These are phyloP conservation scores for Cyberlindnera mycetangii DNA, from an alignment of 805 yeast genomes.

Conservation along the genomic window DNA sequence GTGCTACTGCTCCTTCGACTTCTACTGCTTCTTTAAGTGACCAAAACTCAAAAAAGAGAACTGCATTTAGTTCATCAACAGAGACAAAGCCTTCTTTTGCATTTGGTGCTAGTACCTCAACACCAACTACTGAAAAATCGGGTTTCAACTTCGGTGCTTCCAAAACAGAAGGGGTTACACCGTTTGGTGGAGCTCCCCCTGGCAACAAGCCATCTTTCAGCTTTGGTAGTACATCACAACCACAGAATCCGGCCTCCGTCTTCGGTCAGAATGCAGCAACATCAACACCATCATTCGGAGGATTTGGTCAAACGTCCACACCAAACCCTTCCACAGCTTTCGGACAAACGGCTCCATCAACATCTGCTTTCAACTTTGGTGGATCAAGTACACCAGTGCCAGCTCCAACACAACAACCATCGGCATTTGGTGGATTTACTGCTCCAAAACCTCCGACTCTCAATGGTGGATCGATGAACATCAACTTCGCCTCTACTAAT, in stretches of 20 bases:
- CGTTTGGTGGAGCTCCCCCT: slow-evolving; percentile 1
- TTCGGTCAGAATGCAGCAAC: slow-evolving; percentile 18
- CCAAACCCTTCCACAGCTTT: slow-evolving; percentile 14
- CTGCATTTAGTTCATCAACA: neutral
- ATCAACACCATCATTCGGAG: slow-evolving; percentile 11
- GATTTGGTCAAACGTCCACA: slow-evolving; percentile 16
- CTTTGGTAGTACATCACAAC: slow-evolving; percentile 22
- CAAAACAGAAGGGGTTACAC: slow-evolving; percentile 4
- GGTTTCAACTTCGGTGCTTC: slow-evolving; percentile 22
- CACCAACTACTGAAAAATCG: slow-evolving; percentile 9
- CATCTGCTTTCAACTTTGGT: slow-evolving; percentile 15
- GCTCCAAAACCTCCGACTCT: slow-evolving; percentile 14
- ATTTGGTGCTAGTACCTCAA: slow-evolving; percentile 15
- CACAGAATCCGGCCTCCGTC: slow-evolving; percentile 18
- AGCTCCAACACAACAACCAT: neutral
- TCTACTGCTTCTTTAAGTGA: slow-evolving; percentile 3
- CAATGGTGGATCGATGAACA: slow-evolving; percentile 12
- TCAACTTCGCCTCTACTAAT: slow-evolving; percentile 11
- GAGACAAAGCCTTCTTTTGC: slow-evolving; percentile 14
- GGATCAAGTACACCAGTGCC: slow-evolving; percentile 16
- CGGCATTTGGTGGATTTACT: slow-evolving; percentile 14
- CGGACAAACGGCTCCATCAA: slow-evolving; percentile 16
- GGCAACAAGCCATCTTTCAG: slow-evolving; percentile 12
- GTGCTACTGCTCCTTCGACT: no score
- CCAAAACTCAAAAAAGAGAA: neutral